Conservation (phyloP, 768 basidiomycete genomes). For the Leccinum broughii region DNA sequence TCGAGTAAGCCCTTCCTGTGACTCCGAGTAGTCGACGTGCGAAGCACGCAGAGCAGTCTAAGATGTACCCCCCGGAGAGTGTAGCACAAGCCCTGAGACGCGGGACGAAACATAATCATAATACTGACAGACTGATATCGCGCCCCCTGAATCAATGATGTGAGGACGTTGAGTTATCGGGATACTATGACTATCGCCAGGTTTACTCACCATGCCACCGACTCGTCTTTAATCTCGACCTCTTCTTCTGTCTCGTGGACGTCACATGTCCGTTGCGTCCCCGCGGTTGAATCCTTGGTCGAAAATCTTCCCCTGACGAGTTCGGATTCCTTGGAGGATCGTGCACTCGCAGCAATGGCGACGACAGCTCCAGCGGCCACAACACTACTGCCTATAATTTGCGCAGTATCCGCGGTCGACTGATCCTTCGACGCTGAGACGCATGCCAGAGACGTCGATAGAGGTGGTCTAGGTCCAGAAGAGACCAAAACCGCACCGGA, state of each 20-base stretch:
- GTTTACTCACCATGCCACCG: slow-evolving; percentile 5
- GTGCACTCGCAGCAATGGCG: neutral
- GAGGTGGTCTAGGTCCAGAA: neutral
- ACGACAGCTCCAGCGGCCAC: neutral
- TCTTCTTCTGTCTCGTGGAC: neutral
- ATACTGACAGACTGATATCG: neutral
- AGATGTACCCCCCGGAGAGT: neutral
- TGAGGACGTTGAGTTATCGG: neutral
- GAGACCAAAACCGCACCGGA: neutral
- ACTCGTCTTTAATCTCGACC: neutral
- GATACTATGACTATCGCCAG: neutral
- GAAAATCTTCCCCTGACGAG: neutral
- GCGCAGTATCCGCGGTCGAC: neutral
- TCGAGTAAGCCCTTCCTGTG: neutral
- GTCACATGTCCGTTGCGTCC: neutral
- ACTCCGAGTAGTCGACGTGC: neutral
- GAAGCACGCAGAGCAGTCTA: neutral
- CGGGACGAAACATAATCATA: neutral
- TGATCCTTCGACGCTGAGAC: neutral
- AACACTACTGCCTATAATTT: neutral
- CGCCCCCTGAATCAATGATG: slow-evolving; percentile 1
- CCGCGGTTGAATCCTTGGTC: neutral
- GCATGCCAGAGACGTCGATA: neutral
- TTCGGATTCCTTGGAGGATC: neutral
- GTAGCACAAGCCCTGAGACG: neutral